Percentiles rank a stretch among this genome's conserved stretches.
Evolutionary conservation across 306 rosid genomes (phyloP).

Genomic region (Quercus parvula): DNA sequence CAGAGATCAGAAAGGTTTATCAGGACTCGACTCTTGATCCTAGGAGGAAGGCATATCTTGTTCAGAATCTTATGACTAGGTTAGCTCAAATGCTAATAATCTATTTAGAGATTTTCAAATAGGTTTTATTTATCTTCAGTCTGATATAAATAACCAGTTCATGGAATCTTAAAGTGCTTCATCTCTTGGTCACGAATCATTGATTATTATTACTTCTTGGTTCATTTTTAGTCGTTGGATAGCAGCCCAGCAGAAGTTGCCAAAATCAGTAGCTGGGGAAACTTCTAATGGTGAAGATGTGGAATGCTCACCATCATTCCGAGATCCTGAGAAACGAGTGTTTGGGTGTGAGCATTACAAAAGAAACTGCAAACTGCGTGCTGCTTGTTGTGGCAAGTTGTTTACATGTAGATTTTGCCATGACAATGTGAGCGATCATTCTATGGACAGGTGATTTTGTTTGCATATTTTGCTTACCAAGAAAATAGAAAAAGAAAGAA

Average conservation of each 20-base stretch:
- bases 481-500: too few relatives aligned
- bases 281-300: conserved; percentile 63
- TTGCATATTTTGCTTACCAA: too few relatives aligned
- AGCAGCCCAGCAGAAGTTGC: conserved; percentile 92
- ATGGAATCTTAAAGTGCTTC: conserved; percentile 16
- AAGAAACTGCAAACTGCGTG: conserved; percentile 96
- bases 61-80: conserved; percentile 99
- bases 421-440: conserved; percentile 97
- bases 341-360: conserved; percentile 98
- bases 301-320: conserved; percentile 65
- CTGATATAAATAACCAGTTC: conserved; percentile 11
- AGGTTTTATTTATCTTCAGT: conserved; percentile 14
- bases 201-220: conserved; percentile 19
- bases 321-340: conserved; percentile 58
- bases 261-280: conserved; percentile 59
- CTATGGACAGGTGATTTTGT: conserved; percentile 85
- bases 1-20: conserved; percentile 96
- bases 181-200: conserved; percentile 14
- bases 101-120: background rate
- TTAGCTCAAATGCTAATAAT: conserved; percentile 27
- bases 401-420: conserved; percentile 97
- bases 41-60: conserved; percentile 94
- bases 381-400: conserved; percentile 94
- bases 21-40: conserved; percentile 95
- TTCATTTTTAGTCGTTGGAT: conserved; percentile 83